phyloP scores from a whole-genome alignment of 202 grass and related monocot genomes.

The Tripidium arundinaceum region DNA sequence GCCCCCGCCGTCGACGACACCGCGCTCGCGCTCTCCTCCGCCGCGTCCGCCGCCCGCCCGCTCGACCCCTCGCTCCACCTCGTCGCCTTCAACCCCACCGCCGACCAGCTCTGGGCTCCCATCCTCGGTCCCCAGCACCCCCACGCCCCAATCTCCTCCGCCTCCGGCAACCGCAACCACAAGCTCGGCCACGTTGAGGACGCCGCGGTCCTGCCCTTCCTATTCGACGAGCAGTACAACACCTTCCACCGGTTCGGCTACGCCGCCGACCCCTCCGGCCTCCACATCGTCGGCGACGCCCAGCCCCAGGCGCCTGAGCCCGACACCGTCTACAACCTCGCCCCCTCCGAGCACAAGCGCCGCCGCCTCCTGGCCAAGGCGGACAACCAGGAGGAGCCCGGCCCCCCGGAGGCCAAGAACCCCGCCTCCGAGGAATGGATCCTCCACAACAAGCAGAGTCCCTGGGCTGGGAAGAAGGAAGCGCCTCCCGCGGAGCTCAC shows the following conservation, averaged over 20 bases:
- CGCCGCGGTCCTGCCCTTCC: conserved; percentile 79
- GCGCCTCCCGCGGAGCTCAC: conserved; percentile 59
- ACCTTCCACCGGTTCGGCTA: conserved; percentile 95
- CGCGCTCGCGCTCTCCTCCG: conserved; percentile 66
- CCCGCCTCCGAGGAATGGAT: conserved; percentile 84
- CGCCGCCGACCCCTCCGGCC: conserved; percentile 78
- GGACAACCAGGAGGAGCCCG: conserved; percentile 20
- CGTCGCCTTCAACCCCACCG: conserved; percentile 91
- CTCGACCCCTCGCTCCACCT: conserved; percentile 78
- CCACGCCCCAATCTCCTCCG: conserved; percentile 62
- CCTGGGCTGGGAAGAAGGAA: conserved; percentile 85
- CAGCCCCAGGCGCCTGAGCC: conserved; percentile 41
- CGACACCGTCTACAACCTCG: conserved; percentile 83
- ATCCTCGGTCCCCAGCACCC: conserved; percentile 73
- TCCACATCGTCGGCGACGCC: conserved; percentile 71
- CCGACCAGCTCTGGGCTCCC: conserved; percentile 91
- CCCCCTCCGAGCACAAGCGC: conserved; percentile 88
- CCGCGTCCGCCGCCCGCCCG: conserved; percentile 52
- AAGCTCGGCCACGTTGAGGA: conserved; percentile 96
- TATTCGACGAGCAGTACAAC: conserved; percentile 98
- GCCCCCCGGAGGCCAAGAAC: conserved; percentile 51
- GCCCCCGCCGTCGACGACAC: conserved; percentile 86
- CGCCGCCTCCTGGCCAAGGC: conserved; percentile 54
- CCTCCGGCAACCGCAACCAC: conserved; percentile 85
- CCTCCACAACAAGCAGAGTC: conserved; percentile 73